These are phyloP conservation scores for Alternaria brassicicola DNA, from an alignment of 2,329 filamentous ascomycete genomes.

Conservation along the genomic window DNA sequence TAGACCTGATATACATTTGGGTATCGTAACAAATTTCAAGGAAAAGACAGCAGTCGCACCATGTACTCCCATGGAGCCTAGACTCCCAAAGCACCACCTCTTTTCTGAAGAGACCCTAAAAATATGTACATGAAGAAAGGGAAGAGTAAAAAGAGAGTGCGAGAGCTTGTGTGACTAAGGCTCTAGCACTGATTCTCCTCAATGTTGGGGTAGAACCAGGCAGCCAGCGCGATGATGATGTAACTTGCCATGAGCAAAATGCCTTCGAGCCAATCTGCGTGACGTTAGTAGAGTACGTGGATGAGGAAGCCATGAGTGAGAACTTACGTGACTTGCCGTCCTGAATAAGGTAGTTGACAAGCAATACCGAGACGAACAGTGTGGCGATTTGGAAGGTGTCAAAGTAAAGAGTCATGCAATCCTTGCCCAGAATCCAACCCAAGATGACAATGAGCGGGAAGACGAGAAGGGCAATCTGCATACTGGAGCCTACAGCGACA, in stretches of 20 bases:
- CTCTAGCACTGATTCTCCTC: conserved; percentile 25
- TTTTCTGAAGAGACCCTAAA: neutral
- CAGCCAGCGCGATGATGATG: conserved; percentile 66
- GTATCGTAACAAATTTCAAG: conserved; percentile 14
- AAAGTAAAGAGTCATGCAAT: conserved; percentile 77
- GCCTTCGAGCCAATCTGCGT: conserved; percentile 63
- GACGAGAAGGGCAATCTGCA: conserved; percentile 69
- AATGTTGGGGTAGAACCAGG: conserved; percentile 57
- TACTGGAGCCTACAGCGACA: conserved; percentile 68
- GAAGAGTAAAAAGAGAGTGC: neutral
- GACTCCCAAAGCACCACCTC: neutral
- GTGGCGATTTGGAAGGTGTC: conserved; percentile 83
- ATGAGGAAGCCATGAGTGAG: too few species aligned
- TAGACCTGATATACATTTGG: conserved; percentile 7
- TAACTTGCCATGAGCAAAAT: conserved; percentile 65
- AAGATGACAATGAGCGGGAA: conserved; percentile 66
- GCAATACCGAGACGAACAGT: conserved; percentile 61
- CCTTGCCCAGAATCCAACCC: conserved; percentile 65
- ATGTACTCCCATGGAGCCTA: neutral
- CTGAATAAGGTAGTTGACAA: conserved; percentile 68
- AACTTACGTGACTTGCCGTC: conserved; percentile 60
- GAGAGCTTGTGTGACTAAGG: neutral
- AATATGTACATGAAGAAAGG: conserved; percentile 1
- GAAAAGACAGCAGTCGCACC: neutral
- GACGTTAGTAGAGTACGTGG: conserved; percentile 22